A percentile compares a stretch with the other conserved stretches of the same genome.
Evolutionary conservation across 2,329 filamentous ascomycete species (phyloP).

Genomic region (Pseudogymnoascus sp.): DNA sequence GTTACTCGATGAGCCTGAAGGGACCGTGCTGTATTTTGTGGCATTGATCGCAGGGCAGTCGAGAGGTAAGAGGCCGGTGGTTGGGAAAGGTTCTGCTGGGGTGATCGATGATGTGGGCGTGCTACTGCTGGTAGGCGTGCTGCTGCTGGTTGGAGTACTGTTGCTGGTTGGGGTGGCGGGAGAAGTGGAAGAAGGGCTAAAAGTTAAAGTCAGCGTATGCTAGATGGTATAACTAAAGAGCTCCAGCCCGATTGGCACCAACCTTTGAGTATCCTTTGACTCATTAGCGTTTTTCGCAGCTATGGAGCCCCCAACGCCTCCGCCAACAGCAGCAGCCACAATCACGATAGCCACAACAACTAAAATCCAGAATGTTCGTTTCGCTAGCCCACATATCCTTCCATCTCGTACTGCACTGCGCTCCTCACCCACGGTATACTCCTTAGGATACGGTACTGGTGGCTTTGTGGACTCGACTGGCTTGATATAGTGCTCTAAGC

Average conservation of each 20-base stretch:
- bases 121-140: not conserved
- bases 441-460: not conserved
- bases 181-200: not conserved
- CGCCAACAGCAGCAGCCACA: slow-evolving; percentile 13
- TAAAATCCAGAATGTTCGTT: slow-evolving; percentile 12
- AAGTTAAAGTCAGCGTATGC: not conserved
- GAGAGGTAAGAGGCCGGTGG: not conserved
- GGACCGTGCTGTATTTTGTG: not conserved
- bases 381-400: slow-evolving; percentile 11
- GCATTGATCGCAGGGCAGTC: not conserved
- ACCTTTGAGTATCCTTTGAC: not conserved
- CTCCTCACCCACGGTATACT: not conserved
- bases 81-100: not conserved
- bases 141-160: not conserved
- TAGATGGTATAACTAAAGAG: not conserved
- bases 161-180: not conserved
- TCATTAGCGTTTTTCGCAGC: slow-evolving; percentile 7
- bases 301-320: slow-evolving; percentile 12
- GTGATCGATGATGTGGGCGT: not conserved
- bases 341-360: not conserved
- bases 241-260: not conserved
- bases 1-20: not conserved
- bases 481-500: not conserved
- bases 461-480: not conserved
- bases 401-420: not conserved